Evolutionary conservation across 306 rosid species (phyloP), one percentile per base, ranked within the genome.

Genomic region (Prunus mira): DNA sequence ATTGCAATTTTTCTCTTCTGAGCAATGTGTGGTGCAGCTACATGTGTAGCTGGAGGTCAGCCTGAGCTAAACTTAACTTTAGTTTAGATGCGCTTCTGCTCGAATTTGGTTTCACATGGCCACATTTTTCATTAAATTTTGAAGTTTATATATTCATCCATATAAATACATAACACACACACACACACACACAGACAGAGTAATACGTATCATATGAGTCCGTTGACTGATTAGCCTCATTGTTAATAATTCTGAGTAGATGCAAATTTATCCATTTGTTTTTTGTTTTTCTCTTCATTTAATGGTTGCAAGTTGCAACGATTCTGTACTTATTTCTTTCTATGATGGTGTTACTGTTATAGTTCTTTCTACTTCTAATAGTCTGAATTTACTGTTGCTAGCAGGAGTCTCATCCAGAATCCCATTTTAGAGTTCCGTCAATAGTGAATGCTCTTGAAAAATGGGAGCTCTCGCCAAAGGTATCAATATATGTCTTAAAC

Each of bases 331-430:
- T 24, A 8, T 19, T 9, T 20, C 61, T 56, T 56, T 56, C 25
- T 56, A 20, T 60, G 43, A n/a, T 54, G 70, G 38, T 66, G 80
- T 66, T 74, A 22, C 79, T 77, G 30, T 43, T 65, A 41, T 75
- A 50, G 69, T 52, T 80, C 3, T 11, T 32, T 34, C 27, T 61
- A 6, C 27, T 34, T 65, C 38, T 67, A 69, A 76, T 80, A 60
- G 34, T 69, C 65, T 77, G 8, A 30, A 57, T 19, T 78, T 73
- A 45, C 65, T 45, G 22, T 74, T 67, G 67, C 60, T 69, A 71
- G 79, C 89, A 94, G 98, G 98, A 94, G 75, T 84, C 98, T 77
- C 98, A 92, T 90, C 98, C 97, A 47, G 98, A 94, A 80, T 92
- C 95, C 64, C 94, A 92, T 87, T 85, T 94, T 58, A 85, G 98